Evolutionary conservation across 2,329 filamentous ascomycete genomes (phyloP).

Genomic region (Colletotrichum salicis): DNA sequence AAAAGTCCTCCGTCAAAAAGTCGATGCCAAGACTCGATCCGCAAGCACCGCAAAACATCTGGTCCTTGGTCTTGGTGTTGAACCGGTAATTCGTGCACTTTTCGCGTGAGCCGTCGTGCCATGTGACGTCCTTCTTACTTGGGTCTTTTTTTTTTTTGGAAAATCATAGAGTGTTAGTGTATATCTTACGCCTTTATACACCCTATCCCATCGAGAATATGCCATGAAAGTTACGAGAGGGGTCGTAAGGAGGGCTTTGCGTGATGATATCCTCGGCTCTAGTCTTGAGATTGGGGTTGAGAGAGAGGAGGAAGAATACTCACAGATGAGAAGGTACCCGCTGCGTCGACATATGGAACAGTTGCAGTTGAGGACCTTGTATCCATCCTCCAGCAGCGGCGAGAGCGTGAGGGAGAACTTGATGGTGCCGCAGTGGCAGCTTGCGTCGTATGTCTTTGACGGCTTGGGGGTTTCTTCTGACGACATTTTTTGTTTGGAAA

Average conservation of each 20-base stretch:
- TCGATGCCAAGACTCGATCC: conserved; percentile 60
- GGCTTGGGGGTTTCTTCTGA: conserved; percentile 34
- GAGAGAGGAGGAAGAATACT: conserved; percentile 27
- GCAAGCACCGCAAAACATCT: conserved; percentile 61
- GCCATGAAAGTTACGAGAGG: background rate
- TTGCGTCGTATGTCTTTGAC: conserved; percentile 56
- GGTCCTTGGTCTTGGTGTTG: conserved; percentile 59
- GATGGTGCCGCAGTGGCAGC: conserved; percentile 65
- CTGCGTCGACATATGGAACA: conserved; percentile 64
- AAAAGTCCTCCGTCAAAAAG: conserved; percentile 47
- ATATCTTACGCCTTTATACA: too few relatives aligned
- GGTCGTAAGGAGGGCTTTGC: background rate
- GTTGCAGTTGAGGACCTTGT: conserved; percentile 60
- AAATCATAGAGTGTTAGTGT: too few relatives aligned
- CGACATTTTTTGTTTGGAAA: conserved; percentile 26
- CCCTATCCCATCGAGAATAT: background rate
- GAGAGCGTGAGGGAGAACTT: conserved; percentile 59
- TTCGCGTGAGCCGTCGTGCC: conserved; percentile 53
- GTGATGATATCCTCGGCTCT: background rate
- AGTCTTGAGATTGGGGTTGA: background rate
- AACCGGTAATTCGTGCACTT: conserved; percentile 53
- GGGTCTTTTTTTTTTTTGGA: conserved; percentile 46
- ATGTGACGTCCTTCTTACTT: conserved; percentile 50
- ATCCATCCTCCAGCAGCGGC: conserved; percentile 55
- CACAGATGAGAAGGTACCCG: conserved; percentile 63